Evolutionary conservation across 495 filamentous ascomycete genomes (phyloP), one percentile per base, ranked within the genome.

Genomic region (Lasiosphaeria miniovina): DNA sequence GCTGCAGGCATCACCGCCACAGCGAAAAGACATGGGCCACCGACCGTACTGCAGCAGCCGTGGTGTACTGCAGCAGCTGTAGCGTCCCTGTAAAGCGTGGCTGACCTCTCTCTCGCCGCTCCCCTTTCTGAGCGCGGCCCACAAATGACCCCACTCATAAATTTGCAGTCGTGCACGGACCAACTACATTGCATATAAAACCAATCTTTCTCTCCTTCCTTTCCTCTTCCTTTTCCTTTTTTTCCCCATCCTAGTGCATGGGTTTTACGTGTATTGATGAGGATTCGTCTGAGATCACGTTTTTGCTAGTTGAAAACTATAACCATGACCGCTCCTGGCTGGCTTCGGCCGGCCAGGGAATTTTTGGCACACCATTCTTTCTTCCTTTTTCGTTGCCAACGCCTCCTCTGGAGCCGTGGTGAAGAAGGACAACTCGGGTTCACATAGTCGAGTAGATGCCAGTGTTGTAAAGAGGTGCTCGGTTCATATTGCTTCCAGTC

Each of bases 251-350:
- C 63, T 33, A 69, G 70, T 72, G 71, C 71, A 72, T 61, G 69
- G 74, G 77, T 73, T 65, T 74, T 71, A 76, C 68, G 71, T 68
- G 75, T 71, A 71, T 71, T 74, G 76, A 71, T 80, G 77, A 80
- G 72, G 77, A 77, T 76, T 73, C 74, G 73, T 79, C 77, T 70
- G 77, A 79, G 77, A 70, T 72, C 75, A 69, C 66, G 68, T 79
- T 78, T 80, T 79, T 80, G 77, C 77, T 79, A 76, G 75, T 78
- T 79, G 77, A 79, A 80, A 79, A 80, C 75, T 80, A 79, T 67
- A 79, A 63, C 62, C 65, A 63, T 77, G 77, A 77, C 75, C 67
- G 68, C 64, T 63, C 63, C 60, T 51, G 58, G 58, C 62, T 63
- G 68, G 65, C 61, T 54, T 49, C 40, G 58, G 52, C 65, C 62